Base-by-base conservation (phyloP, 2,329 filamentous ascomycete genomes). In the Apiospora saccharicola region DNA sequence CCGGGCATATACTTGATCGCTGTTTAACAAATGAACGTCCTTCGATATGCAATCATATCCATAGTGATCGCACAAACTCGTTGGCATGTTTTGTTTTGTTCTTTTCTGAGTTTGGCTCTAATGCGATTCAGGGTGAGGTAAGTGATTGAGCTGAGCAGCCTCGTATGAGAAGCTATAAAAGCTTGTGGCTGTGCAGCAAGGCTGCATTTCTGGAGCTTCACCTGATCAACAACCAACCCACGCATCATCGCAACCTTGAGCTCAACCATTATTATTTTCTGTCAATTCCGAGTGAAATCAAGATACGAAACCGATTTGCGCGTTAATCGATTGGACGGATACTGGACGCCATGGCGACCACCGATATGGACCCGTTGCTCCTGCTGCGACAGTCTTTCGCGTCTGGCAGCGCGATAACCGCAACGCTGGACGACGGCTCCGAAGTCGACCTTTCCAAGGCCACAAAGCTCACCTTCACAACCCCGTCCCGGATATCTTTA, bases 321-420 rank as follows among this genome's bases (percentile, higher is more conserved):
- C 57, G 57, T 41, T 22, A 41, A 41, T 12, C 30, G n/a, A 41
- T 24, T 37, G 34, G 34, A n/a, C 22, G 41, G 10, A 8, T 41
- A 24, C 41, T 64, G 67, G 67, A 44, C 41, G 82, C 73, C 72
- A 92, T 92, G 90, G 87, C 90, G 76, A 81, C 88, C 71, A 82
- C 84, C 77, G 90, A 91, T 76, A 87, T 90, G 75, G 95, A 98
- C 80, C 91, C 95, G 69, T 91, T 98, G 76, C 87, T 95, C 75
- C 91, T 96, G 75, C 89, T 98, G 77, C 94, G 95, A 79, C 91
- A 93, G 80, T 92, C 93, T 75, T 96, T 98, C 83, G 90, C 92
- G 71, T 89, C 90, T 72, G 88, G 88, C 77, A 89, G 87, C 78
- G 83, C 91, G 69, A 92, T 95, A 72, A 88, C 94, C 71, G 93